Conservation (phyloP, 2,329 filamentous ascomycete genomes). For the Fonsecaea erecta region DNA sequence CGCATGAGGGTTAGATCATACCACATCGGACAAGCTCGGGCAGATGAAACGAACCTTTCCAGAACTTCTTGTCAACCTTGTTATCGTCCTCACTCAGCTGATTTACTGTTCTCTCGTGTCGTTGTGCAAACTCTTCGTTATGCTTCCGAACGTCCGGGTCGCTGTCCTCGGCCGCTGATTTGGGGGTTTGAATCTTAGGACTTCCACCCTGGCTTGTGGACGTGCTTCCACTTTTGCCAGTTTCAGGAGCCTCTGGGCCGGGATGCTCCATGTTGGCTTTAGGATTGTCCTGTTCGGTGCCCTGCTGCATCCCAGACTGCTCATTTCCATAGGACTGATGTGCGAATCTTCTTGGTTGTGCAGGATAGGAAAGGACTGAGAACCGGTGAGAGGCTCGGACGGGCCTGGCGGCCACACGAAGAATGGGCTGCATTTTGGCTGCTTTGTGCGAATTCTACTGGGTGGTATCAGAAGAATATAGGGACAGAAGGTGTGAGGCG, state of each 20-base stretch:
- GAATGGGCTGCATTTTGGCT: conserved; percentile 21
- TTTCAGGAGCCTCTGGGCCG: conserved; percentile 35
- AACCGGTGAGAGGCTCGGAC: conserved; percentile 19
- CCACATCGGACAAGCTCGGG: not conserved
- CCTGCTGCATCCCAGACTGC: conserved; percentile 34
- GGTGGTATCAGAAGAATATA: not conserved
- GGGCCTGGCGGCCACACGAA: conserved; percentile 17
- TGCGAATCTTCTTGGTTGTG: conserved; percentile 28
- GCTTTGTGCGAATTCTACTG: not conserved
- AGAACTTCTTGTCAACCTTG: conserved; percentile 38
- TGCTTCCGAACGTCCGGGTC: conserved; percentile 38
- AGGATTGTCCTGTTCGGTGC: conserved; percentile 32
- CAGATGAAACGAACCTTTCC: conserved; percentile 31
- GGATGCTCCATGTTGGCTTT: conserved; percentile 36
- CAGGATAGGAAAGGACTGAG: conserved; percentile 8
- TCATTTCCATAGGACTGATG: conserved; percentile 33
- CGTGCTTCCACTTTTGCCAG: conserved; percentile 23
- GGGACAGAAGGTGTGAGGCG: not conserved
- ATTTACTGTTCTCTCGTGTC: conserved; percentile 31
- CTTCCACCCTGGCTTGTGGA: conserved; percentile 18
- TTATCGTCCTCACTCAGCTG: conserved; percentile 37
- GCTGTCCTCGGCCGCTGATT: conserved; percentile 35
- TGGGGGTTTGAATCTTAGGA: conserved; percentile 34
- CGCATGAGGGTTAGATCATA: conserved; percentile 9
- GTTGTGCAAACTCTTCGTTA: conserved; percentile 29